Conservation (phyloP, 192 early-diverging fungal species). For the Linnemannia zychae region DNA sequence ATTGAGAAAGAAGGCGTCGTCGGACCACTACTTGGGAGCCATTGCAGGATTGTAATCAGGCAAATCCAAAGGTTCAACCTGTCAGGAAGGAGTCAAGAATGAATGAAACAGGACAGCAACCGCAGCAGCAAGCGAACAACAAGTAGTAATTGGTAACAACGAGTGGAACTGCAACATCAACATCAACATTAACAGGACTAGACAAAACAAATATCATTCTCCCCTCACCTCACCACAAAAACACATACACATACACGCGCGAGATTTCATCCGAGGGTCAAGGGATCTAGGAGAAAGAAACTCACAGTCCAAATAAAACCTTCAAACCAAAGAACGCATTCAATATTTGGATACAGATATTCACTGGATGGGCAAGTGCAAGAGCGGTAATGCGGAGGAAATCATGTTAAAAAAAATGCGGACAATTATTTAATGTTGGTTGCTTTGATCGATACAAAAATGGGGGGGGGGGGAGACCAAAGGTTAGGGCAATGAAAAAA, state of each 20-base stretch:
- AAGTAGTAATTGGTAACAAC: not conserved
- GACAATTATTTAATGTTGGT: not conserved
- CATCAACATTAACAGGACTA: not conserved
- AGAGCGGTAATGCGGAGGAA: not conserved
- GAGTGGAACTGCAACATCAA: not conserved
- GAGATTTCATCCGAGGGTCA: not conserved
- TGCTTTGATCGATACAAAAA: not conserved
- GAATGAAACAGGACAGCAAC: not conserved
- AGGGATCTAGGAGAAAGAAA: not conserved
- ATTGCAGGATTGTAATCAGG: not conserved
- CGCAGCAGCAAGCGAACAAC: not conserved
- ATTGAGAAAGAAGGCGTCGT: too few species aligned
- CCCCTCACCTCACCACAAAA: not conserved
- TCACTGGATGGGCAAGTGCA: not conserved
- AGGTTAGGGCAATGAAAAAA: slow-evolving; percentile 2
- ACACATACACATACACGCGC: not conserved
- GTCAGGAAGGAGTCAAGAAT: not conserved
- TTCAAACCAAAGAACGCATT: not conserved
- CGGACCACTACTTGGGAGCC: not conserved
- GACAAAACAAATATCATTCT: not conserved
- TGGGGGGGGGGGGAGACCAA: not conserved
- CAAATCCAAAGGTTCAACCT: not conserved
- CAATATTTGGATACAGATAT: too few species aligned
- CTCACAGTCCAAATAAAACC: slow-evolving; percentile 13
- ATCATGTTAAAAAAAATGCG: too few species aligned